phyloP scores from a whole-genome alignment of 768 basidiomycete genomes.

The Naganishia vaughanmartiniae region DNA sequence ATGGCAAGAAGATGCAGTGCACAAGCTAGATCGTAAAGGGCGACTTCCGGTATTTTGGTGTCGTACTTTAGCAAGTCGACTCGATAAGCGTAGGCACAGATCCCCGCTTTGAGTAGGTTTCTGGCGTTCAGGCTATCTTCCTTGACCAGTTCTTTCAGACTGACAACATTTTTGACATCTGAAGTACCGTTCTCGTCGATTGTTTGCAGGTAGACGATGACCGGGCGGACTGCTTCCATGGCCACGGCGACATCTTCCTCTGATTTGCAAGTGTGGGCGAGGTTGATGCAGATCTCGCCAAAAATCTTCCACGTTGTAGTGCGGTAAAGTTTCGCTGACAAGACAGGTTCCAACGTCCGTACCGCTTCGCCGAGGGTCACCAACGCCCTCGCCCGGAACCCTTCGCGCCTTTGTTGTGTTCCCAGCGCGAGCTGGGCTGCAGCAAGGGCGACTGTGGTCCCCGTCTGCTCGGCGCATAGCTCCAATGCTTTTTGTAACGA shows the following conservation, averaged over 20 bases:
- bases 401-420: constrained; percentile 62
- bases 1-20: constrained; percentile 40
- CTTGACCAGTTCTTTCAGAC: constrained; percentile 36
- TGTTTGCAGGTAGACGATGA: constrained; percentile 33
- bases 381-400: constrained; percentile 67
- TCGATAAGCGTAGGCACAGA: constrained; percentile 50
- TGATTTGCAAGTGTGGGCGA: constrained; percentile 61
- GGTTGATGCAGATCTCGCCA: constrained; percentile 69
- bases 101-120: constrained; percentile 40
- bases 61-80: constrained; percentile 48
- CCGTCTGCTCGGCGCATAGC: constrained; percentile 65
- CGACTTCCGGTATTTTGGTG: constrained; percentile 40
- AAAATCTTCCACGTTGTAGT: constrained; percentile 75
- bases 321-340: constrained; percentile 64
- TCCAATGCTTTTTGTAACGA: constrained; percentile 63
- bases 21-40: constrained; percentile 48
- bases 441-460: constrained; percentile 68
- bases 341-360: constrained; percentile 57
- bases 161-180: constrained; percentile 37
- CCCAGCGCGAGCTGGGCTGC: constrained; percentile 73
- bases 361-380: constrained; percentile 56
- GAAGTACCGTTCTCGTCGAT: constrained; percentile 31
- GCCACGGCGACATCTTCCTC: constrained; percentile 41
- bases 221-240: constrained; percentile 34
- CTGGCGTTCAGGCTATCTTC: constrained; percentile 27